phyloP scores from a whole-genome alignment of 495 filamentous ascomycete genomes.

The Annulohypoxylon stygium region DNA sequence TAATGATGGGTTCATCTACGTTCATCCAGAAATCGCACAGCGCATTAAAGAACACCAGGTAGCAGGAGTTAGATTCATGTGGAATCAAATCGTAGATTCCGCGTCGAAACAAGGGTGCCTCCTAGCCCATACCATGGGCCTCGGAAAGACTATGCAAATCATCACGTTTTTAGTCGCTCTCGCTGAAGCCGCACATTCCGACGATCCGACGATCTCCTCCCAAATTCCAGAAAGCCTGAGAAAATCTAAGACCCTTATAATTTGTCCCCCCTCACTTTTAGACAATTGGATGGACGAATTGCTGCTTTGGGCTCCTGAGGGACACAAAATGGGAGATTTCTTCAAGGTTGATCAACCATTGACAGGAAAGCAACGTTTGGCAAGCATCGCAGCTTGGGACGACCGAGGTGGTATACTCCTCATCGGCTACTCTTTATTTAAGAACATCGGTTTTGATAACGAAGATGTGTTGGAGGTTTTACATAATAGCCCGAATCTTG shows the following conservation, averaged over 20 bases:
- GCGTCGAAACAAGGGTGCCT: constrained; percentile 77
- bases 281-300: constrained; percentile 90
- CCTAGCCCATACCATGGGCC: constrained; percentile 91
- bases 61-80: constrained; percentile 86
- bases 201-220: constrained; percentile 63
- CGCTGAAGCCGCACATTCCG: constrained; percentile 71
- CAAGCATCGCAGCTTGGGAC: constrained; percentile 69
- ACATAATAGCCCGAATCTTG: constrained; percentile 73
- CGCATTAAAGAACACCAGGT: constrained; percentile 70
- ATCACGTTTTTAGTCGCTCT: constrained; percentile 85
- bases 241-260: constrained; percentile 73
- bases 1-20: constrained; percentile 64
- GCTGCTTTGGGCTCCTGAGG: constrained; percentile 71
- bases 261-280: constrained; percentile 81
- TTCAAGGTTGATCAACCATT: constrained; percentile 61
- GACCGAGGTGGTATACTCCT: constrained; percentile 77
- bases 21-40: constrained; percentile 62
- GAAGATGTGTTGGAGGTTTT: constrained; percentile 59
- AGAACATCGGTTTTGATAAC: constrained; percentile 43
- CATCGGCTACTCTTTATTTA: constrained; percentile 78
- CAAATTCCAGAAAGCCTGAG: constrained; percentile 78
- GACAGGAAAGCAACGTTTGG: constrained; percentile 52
- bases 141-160: constrained; percentile 94
- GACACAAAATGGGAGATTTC: constrained; percentile 63
- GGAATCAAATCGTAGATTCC: constrained; percentile 78